Base-by-base conservation (phyloP, 495 filamentous ascomycete genomes). In the Tuber calosporum region DNA sequence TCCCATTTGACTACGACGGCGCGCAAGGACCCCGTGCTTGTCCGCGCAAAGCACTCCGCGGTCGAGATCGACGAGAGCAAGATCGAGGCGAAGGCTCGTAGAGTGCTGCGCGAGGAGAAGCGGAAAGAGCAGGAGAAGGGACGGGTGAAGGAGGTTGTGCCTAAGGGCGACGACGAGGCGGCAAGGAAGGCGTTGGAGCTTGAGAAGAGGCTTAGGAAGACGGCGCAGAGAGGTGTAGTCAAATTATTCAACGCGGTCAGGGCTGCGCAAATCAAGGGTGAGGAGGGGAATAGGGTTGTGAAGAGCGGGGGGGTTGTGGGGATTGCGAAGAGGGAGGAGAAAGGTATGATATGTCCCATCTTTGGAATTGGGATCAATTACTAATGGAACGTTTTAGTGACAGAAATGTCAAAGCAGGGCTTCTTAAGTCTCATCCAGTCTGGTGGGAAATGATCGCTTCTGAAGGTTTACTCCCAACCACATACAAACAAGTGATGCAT, bases 351-450 rank as follows among this genome's bases (percentile, higher is more conserved):
- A 62, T 72, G 17, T 66, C 38, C 36, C 26, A 41, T 20, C 53
- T 22, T 38, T 42, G n/a, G 68, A 41, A 9, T 67, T 72, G 41
- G 72, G 37, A 66, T 11, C 45, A 48, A 73, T 67, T 36, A 6
- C 37, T 58, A 68, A 41, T 66, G n/a, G 42, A 30, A 30, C 13
- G n/a, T 66, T 58, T 17, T 26, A 80, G 78, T 94, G 62, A 94
- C 90, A 71, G 94, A 97, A 85, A 96, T 98, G 90, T 94, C 90
- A 83, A 95, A 94, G 86, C 89, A 97, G 84, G 93, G 94, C 11
- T 99, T 98, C 84, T 84, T 99, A 82, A 93, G 97, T 70, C 80
- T 97, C 82, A 97, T 99, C 11, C 77, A 82, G 68, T 69, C 76
- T 8, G 67, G 75, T 4, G 77, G 76, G 20, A 81, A 81, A 69